These are phyloP conservation scores for Encephalitozoon hellem DNA, from an alignment of 371 early-diverging fungal genomes.

Conservation along the genomic window DNA sequence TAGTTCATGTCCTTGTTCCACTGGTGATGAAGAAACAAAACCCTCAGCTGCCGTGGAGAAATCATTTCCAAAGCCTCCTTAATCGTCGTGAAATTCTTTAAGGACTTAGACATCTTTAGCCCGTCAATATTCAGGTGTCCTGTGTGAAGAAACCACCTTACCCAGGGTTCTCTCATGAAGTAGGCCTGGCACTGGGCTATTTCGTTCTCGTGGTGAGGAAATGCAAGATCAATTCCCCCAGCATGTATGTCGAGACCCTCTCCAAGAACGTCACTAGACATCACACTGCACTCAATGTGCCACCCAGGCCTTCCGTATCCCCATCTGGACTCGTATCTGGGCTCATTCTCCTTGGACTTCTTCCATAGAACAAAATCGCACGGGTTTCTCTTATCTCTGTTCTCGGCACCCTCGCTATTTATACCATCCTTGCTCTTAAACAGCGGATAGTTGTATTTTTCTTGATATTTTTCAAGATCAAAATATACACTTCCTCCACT, in stretches of 20 bases:
- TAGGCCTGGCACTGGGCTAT: conserved; percentile 80
- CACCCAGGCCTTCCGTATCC: conserved; percentile 87
- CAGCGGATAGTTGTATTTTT: conserved; percentile 60
- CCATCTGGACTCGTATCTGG: conserved; percentile 87
- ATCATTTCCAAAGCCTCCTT: conserved; percentile 74
- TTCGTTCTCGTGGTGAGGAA: conserved; percentile 99
- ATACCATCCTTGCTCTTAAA: conserved; percentile 33
- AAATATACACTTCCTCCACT: conserved; percentile 93
- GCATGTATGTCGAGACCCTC: conserved; percentile 87
- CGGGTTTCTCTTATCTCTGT: conserved; percentile 68
- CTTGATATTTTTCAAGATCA: conserved; percentile 77
- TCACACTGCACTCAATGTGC: conserved; percentile 99
- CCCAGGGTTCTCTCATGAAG: conserved; percentile 77
- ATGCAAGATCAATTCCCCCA: conserved; percentile 91
- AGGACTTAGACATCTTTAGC: conserved; percentile 93
- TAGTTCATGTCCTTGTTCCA: conserved; percentile 85
- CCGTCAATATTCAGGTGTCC: conserved; percentile 97
- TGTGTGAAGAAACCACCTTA: conserved; percentile 92
- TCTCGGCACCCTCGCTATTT: conserved; percentile 46
- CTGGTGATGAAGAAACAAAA: conserved; percentile 78
- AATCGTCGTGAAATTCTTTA: conserved; percentile 96
- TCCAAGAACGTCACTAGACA: conserved; percentile 85
- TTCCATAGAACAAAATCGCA: conserved; percentile 99
- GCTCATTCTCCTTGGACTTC: conserved; percentile 82
- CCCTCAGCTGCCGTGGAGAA: conserved; percentile 75